Evolutionary conservation across 768 basidiomycete genomes (phyloP), one percentile per base, ranked within the genome.

Genomic region (Cystoderma amianthinum): DNA sequence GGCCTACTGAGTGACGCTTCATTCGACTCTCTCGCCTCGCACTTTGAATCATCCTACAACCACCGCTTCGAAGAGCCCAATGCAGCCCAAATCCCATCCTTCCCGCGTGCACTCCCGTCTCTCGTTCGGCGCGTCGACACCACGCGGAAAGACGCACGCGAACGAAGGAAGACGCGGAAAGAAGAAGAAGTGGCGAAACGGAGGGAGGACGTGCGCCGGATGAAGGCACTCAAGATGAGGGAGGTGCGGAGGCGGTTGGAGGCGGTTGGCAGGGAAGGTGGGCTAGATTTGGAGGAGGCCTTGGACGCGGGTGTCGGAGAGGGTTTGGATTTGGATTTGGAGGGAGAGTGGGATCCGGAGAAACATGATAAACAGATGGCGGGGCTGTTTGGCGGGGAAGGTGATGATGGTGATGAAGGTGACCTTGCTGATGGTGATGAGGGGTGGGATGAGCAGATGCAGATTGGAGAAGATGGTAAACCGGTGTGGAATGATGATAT

Each of bases 11-110:
- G 62, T 4, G 62, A 65, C 38, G 38, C 59, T 5, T 64, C 62
- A 22, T 96, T 96, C 51, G 92, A 96, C 41, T 90, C 95, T 33
- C 80, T 88, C 47, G 86, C 82, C 4, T 94, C 96, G 20, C 78
- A 78, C 33, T 99, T 97, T 49, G 96, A 99, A 64, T 80, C 78
- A n/a, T 87, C 86, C 12, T 99, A 97, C 65, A 98, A 98, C 61
- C 96, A 96, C 66, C 81, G 96, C 40, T 99, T 91, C 58, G 95
- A 99, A 60, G 95, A 99, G 61, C 86, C 89, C 79, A 91, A 53
- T 53, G 91, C 80, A 18, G 43, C 45, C 10, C 44, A 25, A 6
- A 57, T 54, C 20, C 49, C 50, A 71, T 68, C 86, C 0, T 87
- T 86, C 62, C 91, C 95, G 3, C 88, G 96, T 46, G 71, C 74